Conservation (phyloP, 169 alveolate genomes). For the Cryptosporidium tyzzeri region DNA sequence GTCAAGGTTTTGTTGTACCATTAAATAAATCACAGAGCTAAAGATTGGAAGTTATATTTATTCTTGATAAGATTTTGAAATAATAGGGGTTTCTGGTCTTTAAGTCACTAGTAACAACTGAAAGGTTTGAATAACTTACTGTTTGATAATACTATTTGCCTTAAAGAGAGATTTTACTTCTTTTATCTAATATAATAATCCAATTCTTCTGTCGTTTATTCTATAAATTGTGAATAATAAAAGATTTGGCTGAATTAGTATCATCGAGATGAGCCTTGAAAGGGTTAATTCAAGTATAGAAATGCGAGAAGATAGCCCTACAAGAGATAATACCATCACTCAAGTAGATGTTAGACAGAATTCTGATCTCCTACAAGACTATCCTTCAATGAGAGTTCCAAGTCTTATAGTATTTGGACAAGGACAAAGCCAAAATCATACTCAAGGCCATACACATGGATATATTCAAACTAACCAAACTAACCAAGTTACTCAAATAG, state of each 20-base stretch:
- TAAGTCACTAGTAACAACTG: neutral
- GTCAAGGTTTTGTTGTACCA: neutral
- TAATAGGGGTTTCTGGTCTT: neutral
- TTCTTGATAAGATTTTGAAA: neutral
- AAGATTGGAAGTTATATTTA: neutral
- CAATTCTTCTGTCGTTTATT: neutral
- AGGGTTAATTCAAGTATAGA: slow-evolving; percentile 1
- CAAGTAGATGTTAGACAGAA: slow-evolving; percentile 5
- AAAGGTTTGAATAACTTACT: neutral
- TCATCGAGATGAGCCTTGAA: slow-evolving; percentile 4
- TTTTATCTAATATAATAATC: neutral
- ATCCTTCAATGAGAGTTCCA: slow-evolving; percentile 20
- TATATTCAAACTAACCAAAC: neutral
- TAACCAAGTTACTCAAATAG: neutral
- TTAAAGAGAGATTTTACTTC: neutral
- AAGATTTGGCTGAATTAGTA: neutral
- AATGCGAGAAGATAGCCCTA: slow-evolving; percentile 20
- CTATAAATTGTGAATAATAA: neutral
- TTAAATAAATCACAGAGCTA: no score
- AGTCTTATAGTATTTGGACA: neutral
- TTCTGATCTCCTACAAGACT: neutral
- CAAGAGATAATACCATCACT: neutral
- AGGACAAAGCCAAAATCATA: neutral
- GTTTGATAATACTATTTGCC: neutral
- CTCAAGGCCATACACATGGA: neutral